These are phyloP conservation scores for Bruguiera parviflora DNA, from an alignment of 345 rosid genomes.

Conservation along the genomic window DNA sequence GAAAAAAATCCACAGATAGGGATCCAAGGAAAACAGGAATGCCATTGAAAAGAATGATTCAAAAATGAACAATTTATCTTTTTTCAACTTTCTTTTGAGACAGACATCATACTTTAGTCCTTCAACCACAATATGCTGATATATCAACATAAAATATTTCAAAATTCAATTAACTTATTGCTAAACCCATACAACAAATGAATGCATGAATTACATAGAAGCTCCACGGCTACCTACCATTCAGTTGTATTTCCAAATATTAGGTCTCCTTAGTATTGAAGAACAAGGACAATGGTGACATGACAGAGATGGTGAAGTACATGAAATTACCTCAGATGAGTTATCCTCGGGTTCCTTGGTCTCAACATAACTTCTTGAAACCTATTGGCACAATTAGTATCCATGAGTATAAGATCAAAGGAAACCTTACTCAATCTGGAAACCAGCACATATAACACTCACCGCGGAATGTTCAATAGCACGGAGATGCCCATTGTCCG, in stretches of 20 bases:
- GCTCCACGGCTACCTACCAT: not conserved
- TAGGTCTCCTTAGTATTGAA: not conserved
- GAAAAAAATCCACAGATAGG: too few species aligned
- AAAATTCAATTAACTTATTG: not conserved
- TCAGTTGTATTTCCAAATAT: not conserved
- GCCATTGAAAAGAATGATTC: too few species aligned
- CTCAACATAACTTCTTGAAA: constrained; percentile 43
- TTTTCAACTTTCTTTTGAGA: too few species aligned
- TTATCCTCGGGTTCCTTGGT: constrained; percentile 45
- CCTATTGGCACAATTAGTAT: constrained; percentile 34
- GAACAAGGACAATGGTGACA: not conserved
- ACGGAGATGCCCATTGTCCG: constrained; percentile 48
- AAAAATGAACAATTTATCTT: too few species aligned
- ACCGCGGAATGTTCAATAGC: constrained; percentile 52
- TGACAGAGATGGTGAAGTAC: not conserved
- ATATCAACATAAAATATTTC: too few species aligned
- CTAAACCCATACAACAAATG: not conserved
- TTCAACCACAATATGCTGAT: too few species aligned
- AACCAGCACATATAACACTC: constrained; percentile 29
- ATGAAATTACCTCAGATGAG: constrained; percentile 52
- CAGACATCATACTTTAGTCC: too few species aligned
- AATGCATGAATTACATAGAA: not conserved
- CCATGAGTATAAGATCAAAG: constrained; percentile 1
- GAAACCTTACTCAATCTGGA: not conserved
- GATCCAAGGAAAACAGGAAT: too few species aligned